Base-by-base conservation (phyloP, 2,329 filamentous ascomycete genomes). In the Aspergillus quadricinctus region DNA sequence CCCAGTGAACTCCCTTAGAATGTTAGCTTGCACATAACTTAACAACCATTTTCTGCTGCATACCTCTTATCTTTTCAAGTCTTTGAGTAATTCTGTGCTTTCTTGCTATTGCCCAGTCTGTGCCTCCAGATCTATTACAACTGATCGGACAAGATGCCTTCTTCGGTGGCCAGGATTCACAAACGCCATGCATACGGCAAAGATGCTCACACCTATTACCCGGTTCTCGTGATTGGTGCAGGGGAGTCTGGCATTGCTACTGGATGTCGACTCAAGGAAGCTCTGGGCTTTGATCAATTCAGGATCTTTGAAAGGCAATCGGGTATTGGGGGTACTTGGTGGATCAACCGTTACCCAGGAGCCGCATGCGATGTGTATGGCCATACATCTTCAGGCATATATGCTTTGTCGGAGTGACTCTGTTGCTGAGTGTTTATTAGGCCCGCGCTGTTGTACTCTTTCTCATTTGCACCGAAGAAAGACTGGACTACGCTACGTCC, bases 261-360 rank as follows among this genome's bases (percentile, higher is more conserved):
- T 64, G 85, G 81, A 7, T 84, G 81, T 45, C 80, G 81, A 25
- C 68, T 88, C 52, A 82, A 84, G 62, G 73, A 82, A 19, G 79
- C 79, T 68, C 78, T 87, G 45, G 79, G 78, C 29, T 83, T 84
- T 53, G 79, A 80, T 58, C 83, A 86, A 57, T 79, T 88, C 62
- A 75, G 76, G 28, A 78, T 88, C 64, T 87, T 87, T 57, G 86
- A 88, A 25, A 76, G 81, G 11, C 75, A 83, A 58, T 71, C 75
- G 3, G 78, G 79, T 3, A 75, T 87, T 46, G 85, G 85, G 31
- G 86, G 86, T 7, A 87, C 85, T 1, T 88, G 86, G 86, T 80
- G 78, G 69, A 79, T 80, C 48, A 88, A 87, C 66, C 75, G 78
- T 31, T 88, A 88, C 68, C 85, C 82, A 9, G 81, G 81, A 68